Conservation (phyloP, 2,329 filamentous ascomycete species). For the Coniochaeta sp. region DNA sequence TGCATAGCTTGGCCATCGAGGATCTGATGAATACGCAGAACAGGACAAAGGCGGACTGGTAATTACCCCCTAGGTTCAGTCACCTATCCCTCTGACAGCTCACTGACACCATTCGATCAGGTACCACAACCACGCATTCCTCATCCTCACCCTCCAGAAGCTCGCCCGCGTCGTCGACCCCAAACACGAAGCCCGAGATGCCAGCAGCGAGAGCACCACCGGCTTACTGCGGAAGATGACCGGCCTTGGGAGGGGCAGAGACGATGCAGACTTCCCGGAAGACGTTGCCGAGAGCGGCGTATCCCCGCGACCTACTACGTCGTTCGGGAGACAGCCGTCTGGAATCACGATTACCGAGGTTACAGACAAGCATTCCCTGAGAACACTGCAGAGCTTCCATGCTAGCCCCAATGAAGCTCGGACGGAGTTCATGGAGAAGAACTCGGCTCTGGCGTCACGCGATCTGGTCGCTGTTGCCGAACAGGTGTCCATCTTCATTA, state of each 20-base stretch:
- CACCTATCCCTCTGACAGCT: no score
- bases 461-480: slow-evolving; percentile 77
- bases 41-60: slow-evolving; percentile 90
- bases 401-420: slow-evolving; percentile 74
- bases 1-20: slow-evolving; percentile 83
- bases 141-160: slow-evolving; percentile 77
- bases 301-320: not conserved
- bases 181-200: slow-evolving; percentile 29
- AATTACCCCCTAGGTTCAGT: not conserved
- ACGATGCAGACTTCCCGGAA: not conserved
- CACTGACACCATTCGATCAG: no score
- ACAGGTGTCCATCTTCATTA: slow-evolving; percentile 86
- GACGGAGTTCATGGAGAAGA: slow-evolving; percentile 82
- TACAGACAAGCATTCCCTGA: slow-evolving; percentile 13
- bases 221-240: slow-evolving; percentile 16
- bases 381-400: slow-evolving; percentile 79
- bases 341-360: slow-evolving; percentile 12
- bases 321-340: slow-evolving; percentile 11
- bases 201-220: slow-evolving; percentile 1
- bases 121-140: slow-evolving; percentile 63
- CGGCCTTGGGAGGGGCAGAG: slow-evolving; percentile 14
- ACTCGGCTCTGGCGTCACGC: slow-evolving; percentile 66
- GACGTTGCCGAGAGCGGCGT: slow-evolving; percentile 9
- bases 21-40: slow-evolving; percentile 81
- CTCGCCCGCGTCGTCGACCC: slow-evolving; percentile 57